phyloP scores from a whole-genome alignment of 495 filamentous ascomycete species.

The Thermochaetoides thermophila region DNA sequence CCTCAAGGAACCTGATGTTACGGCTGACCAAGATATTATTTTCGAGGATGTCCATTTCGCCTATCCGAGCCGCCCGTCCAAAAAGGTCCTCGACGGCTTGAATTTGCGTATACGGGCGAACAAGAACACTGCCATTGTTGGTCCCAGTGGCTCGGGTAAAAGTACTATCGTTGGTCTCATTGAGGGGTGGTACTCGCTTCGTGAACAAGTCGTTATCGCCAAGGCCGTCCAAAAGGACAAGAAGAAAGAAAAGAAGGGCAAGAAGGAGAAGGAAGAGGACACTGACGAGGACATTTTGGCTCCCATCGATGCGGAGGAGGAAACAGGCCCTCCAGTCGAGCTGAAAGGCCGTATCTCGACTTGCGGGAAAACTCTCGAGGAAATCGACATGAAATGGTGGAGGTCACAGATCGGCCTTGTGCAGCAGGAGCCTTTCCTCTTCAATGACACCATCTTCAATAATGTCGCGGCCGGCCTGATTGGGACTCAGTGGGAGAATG shows the following conservation, averaged over 20 bases:
- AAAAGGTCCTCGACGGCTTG: slow-evolving; percentile 42
- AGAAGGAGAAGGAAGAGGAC: slow-evolving; percentile 20
- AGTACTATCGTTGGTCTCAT: slow-evolving; percentile 83
- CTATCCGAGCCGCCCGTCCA: slow-evolving; percentile 54
- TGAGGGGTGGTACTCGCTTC: slow-evolving; percentile 80
- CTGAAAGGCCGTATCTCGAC: slow-evolving; percentile 37
- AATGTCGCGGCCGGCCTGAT: slow-evolving; percentile 49
- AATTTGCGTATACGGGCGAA: slow-evolving; percentile 51
- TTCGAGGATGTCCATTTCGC: slow-evolving; percentile 48
- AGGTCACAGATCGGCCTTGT: slow-evolving; percentile 52
- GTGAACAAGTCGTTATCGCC: slow-evolving; percentile 32
- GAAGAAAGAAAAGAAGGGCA: slow-evolving; percentile 25
- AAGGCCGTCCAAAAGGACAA: slow-evolving; percentile 31
- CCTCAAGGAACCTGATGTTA: slow-evolving; percentile 30
- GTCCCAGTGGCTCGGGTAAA: slow-evolving; percentile 76
- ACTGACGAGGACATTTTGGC: slow-evolving; percentile 9
- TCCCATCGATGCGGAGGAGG: slow-evolving; percentile 18
- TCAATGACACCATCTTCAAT: slow-evolving; percentile 53
- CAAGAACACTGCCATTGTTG: slow-evolving; percentile 77
- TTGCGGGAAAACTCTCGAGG: slow-evolving; percentile 37
- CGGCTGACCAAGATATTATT: slow-evolving; percentile 38
- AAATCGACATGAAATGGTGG: slow-evolving; percentile 51
- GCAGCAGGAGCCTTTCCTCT: slow-evolving; percentile 60
- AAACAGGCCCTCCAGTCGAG: slow-evolving; percentile 28
- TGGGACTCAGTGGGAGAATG: slow-evolving; percentile 40